phyloP scores from a whole-genome alignment of 192 early-diverging fungal species.

The Mortierella antarctica region DNA sequence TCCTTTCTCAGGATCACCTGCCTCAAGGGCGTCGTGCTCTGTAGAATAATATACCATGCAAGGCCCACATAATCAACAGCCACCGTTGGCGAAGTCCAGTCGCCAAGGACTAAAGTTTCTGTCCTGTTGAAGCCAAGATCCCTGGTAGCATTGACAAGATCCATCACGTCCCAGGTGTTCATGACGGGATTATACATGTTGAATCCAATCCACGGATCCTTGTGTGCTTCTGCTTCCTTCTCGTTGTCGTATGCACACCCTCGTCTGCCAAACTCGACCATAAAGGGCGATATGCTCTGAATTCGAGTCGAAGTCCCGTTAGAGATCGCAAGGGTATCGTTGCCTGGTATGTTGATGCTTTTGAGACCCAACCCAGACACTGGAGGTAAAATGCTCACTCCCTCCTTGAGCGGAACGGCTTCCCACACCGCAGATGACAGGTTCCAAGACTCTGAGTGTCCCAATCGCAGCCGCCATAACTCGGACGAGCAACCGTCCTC shows the following conservation, averaged over 20 bases:
- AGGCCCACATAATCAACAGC: constrained; percentile 28
- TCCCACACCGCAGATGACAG: constrained; percentile 30
- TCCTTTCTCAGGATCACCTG: constrained; percentile 45
- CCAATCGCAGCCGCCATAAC: constrained; percentile 41
- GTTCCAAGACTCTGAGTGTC: constrained; percentile 26
- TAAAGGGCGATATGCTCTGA: constrained; percentile 35
- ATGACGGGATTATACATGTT: constrained; percentile 48
- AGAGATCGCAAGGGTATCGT: constrained; percentile 13
- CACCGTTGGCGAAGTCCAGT: constrained; percentile 29
- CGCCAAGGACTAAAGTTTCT: not conserved
- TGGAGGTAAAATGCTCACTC: constrained; percentile 12
- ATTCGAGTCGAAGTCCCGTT: constrained; percentile 18
- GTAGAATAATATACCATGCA: constrained; percentile 47
- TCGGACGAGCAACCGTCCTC: constrained; percentile 32
- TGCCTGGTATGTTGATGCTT: constrained; percentile 28
- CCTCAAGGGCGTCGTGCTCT: constrained; percentile 36
- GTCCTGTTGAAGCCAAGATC: constrained; percentile 30
- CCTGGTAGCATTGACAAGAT: constrained; percentile 25
- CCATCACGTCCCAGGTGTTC: constrained; percentile 33
- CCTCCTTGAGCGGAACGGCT: constrained; percentile 19
- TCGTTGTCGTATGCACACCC: constrained; percentile 31
- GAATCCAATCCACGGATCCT: constrained; percentile 35
- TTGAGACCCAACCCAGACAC: constrained; percentile 38
- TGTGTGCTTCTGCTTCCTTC: not conserved
- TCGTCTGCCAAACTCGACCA: constrained; percentile 45